A percentile compares a stretch with the other conserved stretches of the same genome.
Conservation (phyloP, 31 red algal species). For the Odonthalia washingtoniensis region DNA sequence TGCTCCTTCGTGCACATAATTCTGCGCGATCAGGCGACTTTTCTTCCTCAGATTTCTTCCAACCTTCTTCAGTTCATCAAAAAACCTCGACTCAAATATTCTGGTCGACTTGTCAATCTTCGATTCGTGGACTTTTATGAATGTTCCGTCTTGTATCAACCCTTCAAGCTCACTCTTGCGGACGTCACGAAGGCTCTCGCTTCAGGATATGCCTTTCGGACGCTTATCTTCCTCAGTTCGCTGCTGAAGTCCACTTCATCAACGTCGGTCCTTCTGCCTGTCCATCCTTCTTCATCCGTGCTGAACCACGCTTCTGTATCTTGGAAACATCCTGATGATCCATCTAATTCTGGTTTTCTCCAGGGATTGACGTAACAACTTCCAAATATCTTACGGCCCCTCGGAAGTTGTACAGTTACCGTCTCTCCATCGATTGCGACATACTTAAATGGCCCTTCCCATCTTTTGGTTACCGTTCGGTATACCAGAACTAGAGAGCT, state of each 20-base stretch:
- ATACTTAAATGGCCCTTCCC: background rate
- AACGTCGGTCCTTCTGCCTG: background rate
- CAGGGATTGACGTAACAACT: background rate
- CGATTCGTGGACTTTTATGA: background rate
- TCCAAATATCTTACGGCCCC: background rate
- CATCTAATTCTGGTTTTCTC: background rate
- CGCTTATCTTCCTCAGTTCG: background rate
- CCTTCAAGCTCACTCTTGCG: background rate
- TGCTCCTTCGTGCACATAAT: background rate
- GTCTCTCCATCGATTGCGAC: background rate
- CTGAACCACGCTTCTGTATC: background rate
- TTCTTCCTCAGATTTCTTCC: background rate
- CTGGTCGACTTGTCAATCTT: background rate
- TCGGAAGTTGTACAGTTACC: background rate
- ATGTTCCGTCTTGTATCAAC: background rate
- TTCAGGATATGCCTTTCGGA: background rate
- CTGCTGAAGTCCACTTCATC: background rate
- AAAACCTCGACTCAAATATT: background rate
- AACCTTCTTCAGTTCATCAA: background rate
- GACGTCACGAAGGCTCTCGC: background rate
- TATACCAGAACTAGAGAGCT: background rate
- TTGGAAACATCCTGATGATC: background rate
- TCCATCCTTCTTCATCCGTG: background rate
- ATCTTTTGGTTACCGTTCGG: too few relatives aligned
- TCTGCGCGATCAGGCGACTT: background rate